These are phyloP conservation scores for Quercus tomentella DNA, from an alignment of 331 rosid species.

Conservation along the genomic window DNA sequence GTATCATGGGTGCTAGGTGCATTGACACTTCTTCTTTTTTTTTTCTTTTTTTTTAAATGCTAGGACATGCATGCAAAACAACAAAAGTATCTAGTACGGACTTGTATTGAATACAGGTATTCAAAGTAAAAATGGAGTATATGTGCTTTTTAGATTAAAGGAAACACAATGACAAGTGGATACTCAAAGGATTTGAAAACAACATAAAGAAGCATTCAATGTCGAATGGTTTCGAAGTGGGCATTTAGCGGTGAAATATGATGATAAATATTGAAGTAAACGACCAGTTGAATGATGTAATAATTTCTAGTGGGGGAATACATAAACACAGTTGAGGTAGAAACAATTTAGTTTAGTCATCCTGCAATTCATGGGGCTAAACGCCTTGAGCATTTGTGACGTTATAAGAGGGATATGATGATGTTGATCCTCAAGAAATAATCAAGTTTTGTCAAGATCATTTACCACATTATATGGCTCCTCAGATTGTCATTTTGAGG, in stretches of 20 bases:
- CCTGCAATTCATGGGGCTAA: constrained; percentile 70
- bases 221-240: constrained; percentile 77
- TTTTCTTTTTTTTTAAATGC: no score
- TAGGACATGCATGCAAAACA: no score
- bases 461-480: no score
- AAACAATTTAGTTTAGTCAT: constrained; percentile 53
- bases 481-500: constrained; percentile 26
- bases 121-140: no score
- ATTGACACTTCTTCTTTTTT: no score
- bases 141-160: constrained; percentile 58
- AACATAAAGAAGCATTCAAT: constrained; percentile 54
- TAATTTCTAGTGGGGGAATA: constrained; percentile 79
- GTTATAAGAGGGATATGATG: constrained; percentile 38
- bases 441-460: no score
- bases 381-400: constrained; percentile 67
- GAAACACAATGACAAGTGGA: constrained; percentile 80
- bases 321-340: constrained; percentile 71
- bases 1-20: no score
- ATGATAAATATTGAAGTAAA: constrained; percentile 61
- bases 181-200: constrained; percentile 59
- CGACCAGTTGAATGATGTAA: constrained; percentile 62
- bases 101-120: constrained; percentile 23
- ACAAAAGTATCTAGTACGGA: no score
- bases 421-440: constrained; percentile 30
- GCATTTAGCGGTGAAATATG: constrained; percentile 62